phyloP scores from a whole-genome alignment of 768 basidiomycete genomes.

The Boletellus sp. region DNA sequence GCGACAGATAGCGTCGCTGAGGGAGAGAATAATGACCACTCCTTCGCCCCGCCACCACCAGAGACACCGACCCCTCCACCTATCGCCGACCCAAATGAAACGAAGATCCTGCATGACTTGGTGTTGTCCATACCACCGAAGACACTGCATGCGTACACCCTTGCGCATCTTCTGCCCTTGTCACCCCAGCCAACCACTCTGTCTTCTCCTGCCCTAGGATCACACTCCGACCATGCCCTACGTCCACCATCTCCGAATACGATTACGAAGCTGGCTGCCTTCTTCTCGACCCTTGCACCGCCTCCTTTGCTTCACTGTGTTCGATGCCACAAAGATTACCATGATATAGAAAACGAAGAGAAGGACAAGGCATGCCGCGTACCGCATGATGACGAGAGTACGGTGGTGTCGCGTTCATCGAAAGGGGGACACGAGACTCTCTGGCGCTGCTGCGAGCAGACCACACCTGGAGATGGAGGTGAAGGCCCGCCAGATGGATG shows the following conservation, averaged over 20 bases:
- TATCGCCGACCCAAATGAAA: conserved; percentile 37
- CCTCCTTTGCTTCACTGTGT: conserved; percentile 72
- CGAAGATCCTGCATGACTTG: conserved; percentile 45
- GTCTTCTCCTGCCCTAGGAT: conserved; percentile 14
- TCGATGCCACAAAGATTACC: conserved; percentile 68
- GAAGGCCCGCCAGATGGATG: conserved; percentile 83
- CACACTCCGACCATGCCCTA: conserved; percentile 4
- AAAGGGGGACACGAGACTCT: conserved; percentile 46
- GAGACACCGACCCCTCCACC: conserved; percentile 35
- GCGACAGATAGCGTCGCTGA: conserved; percentile 5
- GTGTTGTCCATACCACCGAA: conserved; percentile 62
- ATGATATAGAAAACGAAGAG: conserved; percentile 62
- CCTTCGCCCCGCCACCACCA: conserved; percentile 23
- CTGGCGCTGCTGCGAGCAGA: conserved; percentile 72
- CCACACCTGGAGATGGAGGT: conserved; percentile 71
- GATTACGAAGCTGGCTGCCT: conserved; percentile 47
- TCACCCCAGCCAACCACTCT: conserved; percentile 1
- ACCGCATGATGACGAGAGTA: conserved; percentile 78
- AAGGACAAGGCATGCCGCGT: conserved; percentile 65
- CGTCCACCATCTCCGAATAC: conserved; percentile 34
- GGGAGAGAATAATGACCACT: conserved; percentile 3
- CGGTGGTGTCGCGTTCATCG: conserved; percentile 61
- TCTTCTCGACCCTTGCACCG: conserved; percentile 60
- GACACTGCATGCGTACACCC: conserved; percentile 58
- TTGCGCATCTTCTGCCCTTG: conserved; percentile 42